Evolutionary conservation across 148 eudicot species (phyloP).

Genomic region (Rhododendron williamsianum): DNA sequence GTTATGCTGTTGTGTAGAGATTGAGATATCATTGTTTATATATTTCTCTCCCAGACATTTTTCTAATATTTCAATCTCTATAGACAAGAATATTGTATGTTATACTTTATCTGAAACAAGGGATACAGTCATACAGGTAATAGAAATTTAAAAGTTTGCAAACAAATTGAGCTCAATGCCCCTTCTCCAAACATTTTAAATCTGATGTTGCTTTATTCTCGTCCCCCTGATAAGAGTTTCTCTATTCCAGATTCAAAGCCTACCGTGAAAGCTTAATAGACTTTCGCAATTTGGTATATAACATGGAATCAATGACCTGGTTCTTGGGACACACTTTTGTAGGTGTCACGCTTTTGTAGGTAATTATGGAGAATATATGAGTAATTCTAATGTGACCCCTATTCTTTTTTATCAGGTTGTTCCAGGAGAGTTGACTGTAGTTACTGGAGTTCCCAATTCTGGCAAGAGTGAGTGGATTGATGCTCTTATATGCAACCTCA

Average conservation of each 20-base stretch:
- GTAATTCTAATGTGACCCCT: not conserved
- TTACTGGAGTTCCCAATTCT: conserved; percentile 96
- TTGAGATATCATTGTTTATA: not conserved
- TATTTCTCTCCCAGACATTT: not conserved
- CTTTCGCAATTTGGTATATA: not conserved
- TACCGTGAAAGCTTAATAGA: not conserved
- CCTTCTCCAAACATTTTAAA: not conserved
- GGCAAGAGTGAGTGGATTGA: conserved; percentile 99
- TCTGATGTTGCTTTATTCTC: not conserved
- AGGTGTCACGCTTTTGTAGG: not conserved
- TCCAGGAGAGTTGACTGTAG: conserved; percentile 93
- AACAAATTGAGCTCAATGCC: not conserved
- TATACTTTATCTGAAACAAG: not conserved
- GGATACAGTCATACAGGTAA: not conserved
- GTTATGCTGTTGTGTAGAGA: not conserved
- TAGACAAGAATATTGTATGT: not conserved
- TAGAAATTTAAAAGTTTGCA: not conserved
- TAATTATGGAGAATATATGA: not conserved
- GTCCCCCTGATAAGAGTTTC: not conserved
- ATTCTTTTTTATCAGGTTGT: conserved; percentile 52
- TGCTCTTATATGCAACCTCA: conserved; percentile 86
- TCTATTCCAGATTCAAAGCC: not conserved
- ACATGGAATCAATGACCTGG: not conserved
- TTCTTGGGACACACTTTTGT: not conserved
- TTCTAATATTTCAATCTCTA: not conserved